Evolutionary conservation across 2,329 filamentous ascomycete species (phyloP), one percentile per base, ranked within the genome.

Genomic region (Xylaria sp.): DNA sequence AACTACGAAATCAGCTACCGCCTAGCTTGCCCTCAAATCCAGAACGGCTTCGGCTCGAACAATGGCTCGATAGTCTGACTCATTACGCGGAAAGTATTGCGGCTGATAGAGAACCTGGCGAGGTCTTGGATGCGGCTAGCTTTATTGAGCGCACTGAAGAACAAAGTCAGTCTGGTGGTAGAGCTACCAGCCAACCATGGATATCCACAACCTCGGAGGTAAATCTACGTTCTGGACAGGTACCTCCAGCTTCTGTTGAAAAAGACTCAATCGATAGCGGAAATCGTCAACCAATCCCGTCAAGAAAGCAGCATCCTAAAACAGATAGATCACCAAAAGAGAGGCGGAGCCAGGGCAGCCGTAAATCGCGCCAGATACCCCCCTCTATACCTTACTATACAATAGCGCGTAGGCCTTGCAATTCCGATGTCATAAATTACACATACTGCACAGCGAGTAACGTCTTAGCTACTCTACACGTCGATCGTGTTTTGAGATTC

Each of bases 1-100:
- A 56, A 49, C 42, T 62, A 15, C 51, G 51, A 33, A 39, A 44
- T 50, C 60, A 56, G 38, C 54, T 62, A 17, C 59, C 29, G 17
- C 11, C 39, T 38, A 27, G 22, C 1, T 38, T n/a, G n/a, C 59
- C 39, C 5, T 20, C 17, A 6, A 22, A 49, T 1, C 38, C 17
- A 6, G 59, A 61, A 10, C 49, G 38, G 7, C n/a, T 54, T 27
- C 49, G 17, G 25, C 49, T 54, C 27, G 49, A 62, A 10, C 39
- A 49, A 5, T 62, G 59, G 50, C 50, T 55, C 10, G 50, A 62
- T n/a, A 47, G 22, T 33, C 39, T 55, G 9, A 47, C 59, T 47
- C 29, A 62, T 22, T 62, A 62, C 25, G 39, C 59, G 20, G 50
- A 55, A 55, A 47, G 20, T 5, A 20, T 47, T 2, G 29, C 49